Percentiles rank a stretch among this genome's conserved stretches.
Evolutionary conservation across 768 basidiomycete species (phyloP).

Genomic region (Lactifluus echinatus): DNA sequence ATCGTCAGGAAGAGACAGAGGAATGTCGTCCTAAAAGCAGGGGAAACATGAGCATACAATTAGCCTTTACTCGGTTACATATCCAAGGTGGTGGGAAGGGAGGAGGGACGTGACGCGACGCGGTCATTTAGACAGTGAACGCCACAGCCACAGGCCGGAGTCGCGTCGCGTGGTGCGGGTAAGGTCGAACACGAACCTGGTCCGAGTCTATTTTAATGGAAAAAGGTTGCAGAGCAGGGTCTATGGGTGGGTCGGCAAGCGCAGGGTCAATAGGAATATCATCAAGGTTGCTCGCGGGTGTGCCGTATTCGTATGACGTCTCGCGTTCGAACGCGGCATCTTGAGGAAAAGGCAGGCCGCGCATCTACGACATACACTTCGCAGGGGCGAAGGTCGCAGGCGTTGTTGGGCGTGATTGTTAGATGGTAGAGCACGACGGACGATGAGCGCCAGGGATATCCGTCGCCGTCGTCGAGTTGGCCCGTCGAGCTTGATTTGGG

Average conservation of each 20-base stretch:
- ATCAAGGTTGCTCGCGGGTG: conserved; percentile 43
- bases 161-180: conserved; percentile 18
- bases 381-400: not conserved
- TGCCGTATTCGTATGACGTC: conserved; percentile 49
- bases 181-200: conserved; percentile 32
- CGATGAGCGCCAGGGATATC: conserved; percentile 13
- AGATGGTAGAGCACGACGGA: conserved; percentile 2
- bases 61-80: conserved; percentile 1
- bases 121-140: conserved; percentile 33
- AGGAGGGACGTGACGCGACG: conserved; percentile 57
- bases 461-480: conserved; percentile 17
- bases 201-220: conserved; percentile 17
- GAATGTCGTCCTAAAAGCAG: conserved; percentile 9
- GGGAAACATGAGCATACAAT: conserved; percentile 9
- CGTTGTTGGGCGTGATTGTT: not conserved
- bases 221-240: conserved; percentile 40
- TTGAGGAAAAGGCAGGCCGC: conserved; percentile 50
- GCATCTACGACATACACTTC: conserved; percentile 34
- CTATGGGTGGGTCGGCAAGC: conserved; percentile 44
- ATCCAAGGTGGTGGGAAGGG: no score
- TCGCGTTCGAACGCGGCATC: conserved; percentile 43
- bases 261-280: conserved; percentile 80
- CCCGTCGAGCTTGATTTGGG: conserved; percentile 20
- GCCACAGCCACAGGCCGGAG: conserved; percentile 21
- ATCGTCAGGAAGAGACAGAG: conserved; percentile 18